A percentile compares a stretch with the other conserved stretches of the same genome.
Conservation (phyloP, 495 filamentous ascomycete species). For the Podospora didyma region DNA sequence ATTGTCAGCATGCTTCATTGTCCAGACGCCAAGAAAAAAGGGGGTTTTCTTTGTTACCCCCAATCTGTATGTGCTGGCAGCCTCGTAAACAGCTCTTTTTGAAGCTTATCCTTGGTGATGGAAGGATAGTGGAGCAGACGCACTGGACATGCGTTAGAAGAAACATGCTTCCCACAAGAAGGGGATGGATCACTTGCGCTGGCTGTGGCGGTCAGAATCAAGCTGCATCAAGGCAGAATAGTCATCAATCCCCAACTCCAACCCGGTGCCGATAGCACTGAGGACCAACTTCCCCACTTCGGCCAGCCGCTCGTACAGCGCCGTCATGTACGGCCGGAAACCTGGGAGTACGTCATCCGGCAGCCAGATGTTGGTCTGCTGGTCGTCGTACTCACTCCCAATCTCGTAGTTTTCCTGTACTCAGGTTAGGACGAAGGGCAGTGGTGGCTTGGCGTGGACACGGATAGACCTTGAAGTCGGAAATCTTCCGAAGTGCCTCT, state of each 20-base stretch:
- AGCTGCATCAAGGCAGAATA: conserved; percentile 32
- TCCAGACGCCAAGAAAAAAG: no score
- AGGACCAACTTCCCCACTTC: conserved; percentile 43
- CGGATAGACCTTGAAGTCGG: conserved; percentile 20
- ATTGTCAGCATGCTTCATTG: no score
- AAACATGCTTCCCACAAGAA: no score
- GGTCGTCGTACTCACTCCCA: conserved; percentile 52
- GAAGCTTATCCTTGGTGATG: conserved; percentile 34
- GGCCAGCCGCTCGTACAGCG: conserved; percentile 50
- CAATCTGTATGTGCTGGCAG: conserved; percentile 50
- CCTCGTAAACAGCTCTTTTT: conserved; percentile 39
- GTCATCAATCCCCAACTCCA: conserved; percentile 40
- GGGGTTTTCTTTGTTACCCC: conserved; percentile 27
- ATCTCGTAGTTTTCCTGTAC: conserved; percentile 60
- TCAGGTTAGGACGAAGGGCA: background rate
- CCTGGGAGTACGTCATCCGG: conserved; percentile 53
- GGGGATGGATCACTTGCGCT: no score
- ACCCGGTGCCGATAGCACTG: conserved; percentile 41
- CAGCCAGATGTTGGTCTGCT: conserved; percentile 63
- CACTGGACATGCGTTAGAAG: no score
- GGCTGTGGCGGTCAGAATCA: conserved; percentile 48
- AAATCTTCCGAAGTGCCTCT: conserved; percentile 11
- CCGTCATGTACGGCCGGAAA: conserved; percentile 51
- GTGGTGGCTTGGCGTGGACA: background rate
- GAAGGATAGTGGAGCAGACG: conserved; percentile 48